Conservation (phyloP, 1,284 basidiomycete species). For the Trichosporon sp. region DNA sequence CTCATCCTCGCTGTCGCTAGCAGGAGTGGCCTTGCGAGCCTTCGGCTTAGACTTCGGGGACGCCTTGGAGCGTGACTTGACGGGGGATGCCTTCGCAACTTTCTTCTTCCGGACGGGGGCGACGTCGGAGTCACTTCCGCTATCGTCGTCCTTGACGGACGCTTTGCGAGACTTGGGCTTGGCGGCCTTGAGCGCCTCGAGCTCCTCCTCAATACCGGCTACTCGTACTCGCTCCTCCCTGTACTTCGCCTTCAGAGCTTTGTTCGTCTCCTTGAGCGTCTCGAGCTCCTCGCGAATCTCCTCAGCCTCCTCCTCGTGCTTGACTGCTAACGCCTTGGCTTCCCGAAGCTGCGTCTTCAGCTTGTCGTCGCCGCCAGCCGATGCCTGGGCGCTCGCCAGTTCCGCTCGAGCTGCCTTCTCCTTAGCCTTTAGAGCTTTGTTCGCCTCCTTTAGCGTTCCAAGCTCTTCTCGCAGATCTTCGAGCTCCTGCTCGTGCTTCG, state of each 20-base stretch:
- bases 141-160: background rate
- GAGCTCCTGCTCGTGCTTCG: conserved; percentile 26
- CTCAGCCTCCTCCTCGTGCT: conserved; percentile 26
- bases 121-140: conserved; percentile 10
- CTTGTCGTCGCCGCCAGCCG: conserved; percentile 30
- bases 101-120: conserved; percentile 13
- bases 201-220: conserved; percentile 34
- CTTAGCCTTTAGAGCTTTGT: conserved; percentile 22
- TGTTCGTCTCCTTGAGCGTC: conserved; percentile 24
- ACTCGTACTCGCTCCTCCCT: conserved; percentile 30
- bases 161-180: conserved; percentile 5
- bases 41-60: background rate
- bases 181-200: conserved; percentile 24
- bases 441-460: conserved; percentile 22
- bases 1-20: conserved; percentile 26
- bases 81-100: background rate
- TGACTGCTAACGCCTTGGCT: conserved; percentile 28
- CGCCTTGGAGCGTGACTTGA: background rate
- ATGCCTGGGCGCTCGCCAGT: background rate
- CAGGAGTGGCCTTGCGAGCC: conserved; percentile 16
- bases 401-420: background rate
- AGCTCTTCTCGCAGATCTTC: conserved; percentile 35
- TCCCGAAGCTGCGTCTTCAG: conserved; percentile 28
- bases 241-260: conserved; percentile 26
- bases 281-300: conserved; percentile 36